phyloP scores from a whole-genome alignment of 1,284 basidiomycete species.

The Neotropicomus parvogracilis region DNA sequence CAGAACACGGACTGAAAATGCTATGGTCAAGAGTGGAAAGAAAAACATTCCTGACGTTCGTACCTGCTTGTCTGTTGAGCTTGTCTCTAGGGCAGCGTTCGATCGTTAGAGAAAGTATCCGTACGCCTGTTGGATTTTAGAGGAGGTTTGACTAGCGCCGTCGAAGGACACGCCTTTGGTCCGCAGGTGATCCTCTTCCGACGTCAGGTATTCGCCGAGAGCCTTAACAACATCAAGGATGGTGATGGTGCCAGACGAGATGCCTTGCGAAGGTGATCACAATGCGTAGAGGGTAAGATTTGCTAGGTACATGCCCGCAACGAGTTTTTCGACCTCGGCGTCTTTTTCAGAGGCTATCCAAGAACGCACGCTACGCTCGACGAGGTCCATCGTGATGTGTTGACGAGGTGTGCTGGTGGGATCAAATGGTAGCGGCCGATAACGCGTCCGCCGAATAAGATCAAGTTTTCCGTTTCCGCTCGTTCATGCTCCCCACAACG shows the following conservation, averaged over 20 bases:
- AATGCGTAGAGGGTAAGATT: slow-evolving; percentile 12
- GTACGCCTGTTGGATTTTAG: slow-evolving; percentile 60
- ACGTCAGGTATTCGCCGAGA: slow-evolving; percentile 83
- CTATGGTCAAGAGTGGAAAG: slow-evolving; percentile 8
- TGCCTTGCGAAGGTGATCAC: slow-evolving; percentile 45
- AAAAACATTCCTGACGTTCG: slow-evolving; percentile 22
- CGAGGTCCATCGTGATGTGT: slow-evolving; percentile 32
- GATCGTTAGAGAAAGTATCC: slow-evolving; percentile 67
- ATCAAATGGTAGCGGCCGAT: too few relatives aligned
- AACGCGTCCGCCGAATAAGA: not conserved
- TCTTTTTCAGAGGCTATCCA: slow-evolving; percentile 69
- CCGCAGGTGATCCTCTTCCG: slow-evolving; percentile 76
- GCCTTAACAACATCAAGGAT: slow-evolving; percentile 84
- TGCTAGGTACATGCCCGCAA: slow-evolving; percentile 45
- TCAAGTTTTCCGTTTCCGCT: slow-evolving; percentile 4
- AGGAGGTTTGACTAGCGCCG: slow-evolving; percentile 4
- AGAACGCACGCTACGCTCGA: slow-evolving; percentile 61
- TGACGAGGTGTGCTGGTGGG: not conserved
- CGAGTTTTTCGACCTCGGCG: slow-evolving; percentile 56
- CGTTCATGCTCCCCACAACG: slow-evolving; percentile 23
- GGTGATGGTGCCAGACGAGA: slow-evolving; percentile 57
- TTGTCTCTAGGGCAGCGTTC: slow-evolving; percentile 56
- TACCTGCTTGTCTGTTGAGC: slow-evolving; percentile 82
- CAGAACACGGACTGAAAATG: slow-evolving; percentile 69
- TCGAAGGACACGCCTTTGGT: slow-evolving; percentile 60